These are phyloP conservation scores for Liriodendron chinense DNA, from an alignment of 164 flowering plant species.

Conservation along the genomic window DNA sequence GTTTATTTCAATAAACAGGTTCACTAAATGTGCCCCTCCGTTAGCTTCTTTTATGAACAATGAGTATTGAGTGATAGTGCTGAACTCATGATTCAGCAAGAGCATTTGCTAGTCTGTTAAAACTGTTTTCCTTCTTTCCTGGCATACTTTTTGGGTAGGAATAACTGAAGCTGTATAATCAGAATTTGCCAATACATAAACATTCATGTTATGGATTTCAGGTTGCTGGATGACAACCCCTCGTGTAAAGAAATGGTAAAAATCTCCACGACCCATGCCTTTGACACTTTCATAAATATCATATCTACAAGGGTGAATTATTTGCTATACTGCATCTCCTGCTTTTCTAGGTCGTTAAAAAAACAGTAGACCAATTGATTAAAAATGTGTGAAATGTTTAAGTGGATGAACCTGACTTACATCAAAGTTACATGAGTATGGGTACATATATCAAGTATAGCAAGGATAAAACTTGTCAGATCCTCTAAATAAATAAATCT, in stretches of 20 bases:
- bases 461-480: no score
- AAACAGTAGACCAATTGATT: no score
- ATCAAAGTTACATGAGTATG: no score
- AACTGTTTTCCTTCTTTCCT: background rate
- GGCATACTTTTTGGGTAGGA: background rate
- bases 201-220: constrained; percentile 27
- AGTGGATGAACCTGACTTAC: no score
- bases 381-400: no score
- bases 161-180: background rate
- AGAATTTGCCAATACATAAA: background rate
- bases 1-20: background rate
- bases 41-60: background rate
- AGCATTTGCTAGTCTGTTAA: background rate
- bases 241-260: constrained; percentile 60
- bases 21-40: background rate
- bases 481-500: no score
- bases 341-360: background rate
- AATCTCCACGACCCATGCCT: background rate
- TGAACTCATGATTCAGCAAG: background rate
- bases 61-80: background rate
- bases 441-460: no score
- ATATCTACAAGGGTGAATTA: background rate
- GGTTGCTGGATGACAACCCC: constrained; percentile 76
- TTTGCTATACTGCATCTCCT: background rate
- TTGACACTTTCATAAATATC: background rate